Evolutionary conservation across 345 rosid genomes (phyloP), one percentile per base, ranked within the genome.

Genomic region (Sisymbrium irio): DNA sequence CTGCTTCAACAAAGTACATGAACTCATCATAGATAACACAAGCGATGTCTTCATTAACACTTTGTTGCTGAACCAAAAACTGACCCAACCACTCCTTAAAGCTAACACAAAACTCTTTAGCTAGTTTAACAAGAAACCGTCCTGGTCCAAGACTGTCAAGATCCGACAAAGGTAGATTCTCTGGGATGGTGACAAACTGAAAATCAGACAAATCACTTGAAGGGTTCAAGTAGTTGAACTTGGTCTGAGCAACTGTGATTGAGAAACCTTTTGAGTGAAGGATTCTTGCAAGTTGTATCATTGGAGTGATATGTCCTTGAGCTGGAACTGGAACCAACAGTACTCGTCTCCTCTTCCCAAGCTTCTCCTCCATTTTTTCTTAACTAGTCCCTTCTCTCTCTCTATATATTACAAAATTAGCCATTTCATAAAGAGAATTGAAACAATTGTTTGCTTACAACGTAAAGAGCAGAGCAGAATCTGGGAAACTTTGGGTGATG

Each of bases 281-380:
- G 60, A 73, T 54, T 30, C 78, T 47, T n/a, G 77, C 88, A 0
- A 85, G 87, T 51, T 83, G 86, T 65, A 89, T 83, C 86, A 87
- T 85, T 0, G 92, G 90, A 40, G 68, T 87, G 55, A 84, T 56
- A 61, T 89, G 92, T 33, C 96, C 92, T 49, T 83, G 86, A 14
- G 77, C 71, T 28, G 90, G 88, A 19, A 25, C 55, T 1, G 85
- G 83, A 35, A 87, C 82, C 0, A 85, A 19, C 33, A 60, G 0
- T 20, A 60, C 30, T 6, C 47, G 39, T 60, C 46, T 39, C 47
- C 7, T 60, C 46, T 6, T 37, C 44, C 1, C 15, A 0, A 15
- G 19, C 64, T 59, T 59, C 9, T 59, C 65, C 18, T 57, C 62
- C 62, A 57, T 57, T 32, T 57, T 3, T 6, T n/a, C n/a, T 8